These are phyloP conservation scores for Vicia faba DNA, from an alignment of 306 rosid genomes.

Conservation along the genomic window DNA sequence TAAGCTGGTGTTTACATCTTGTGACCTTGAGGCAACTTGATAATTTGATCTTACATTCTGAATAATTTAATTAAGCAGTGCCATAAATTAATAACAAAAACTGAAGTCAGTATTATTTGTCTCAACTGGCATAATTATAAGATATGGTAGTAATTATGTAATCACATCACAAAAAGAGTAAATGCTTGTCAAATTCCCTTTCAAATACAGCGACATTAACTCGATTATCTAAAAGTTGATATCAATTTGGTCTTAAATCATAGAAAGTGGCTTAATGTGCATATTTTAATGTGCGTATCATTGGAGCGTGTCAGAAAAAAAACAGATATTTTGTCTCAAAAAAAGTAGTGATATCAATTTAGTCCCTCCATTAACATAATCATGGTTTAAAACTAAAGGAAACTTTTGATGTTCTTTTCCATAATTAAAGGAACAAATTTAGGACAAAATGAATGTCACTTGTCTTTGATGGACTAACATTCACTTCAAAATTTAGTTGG, in stretches of 20 bases:
- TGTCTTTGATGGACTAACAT: conserved; percentile 19
- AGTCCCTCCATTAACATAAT: neutral
- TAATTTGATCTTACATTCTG: conserved; percentile 85
- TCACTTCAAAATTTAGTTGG: neutral
- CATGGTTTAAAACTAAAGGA: neutral
- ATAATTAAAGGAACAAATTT: conserved; percentile 1
- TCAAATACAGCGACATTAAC: conserved; percentile 6
- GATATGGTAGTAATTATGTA: neutral
- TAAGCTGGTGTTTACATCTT: conserved; percentile 42
- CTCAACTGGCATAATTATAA: neutral
- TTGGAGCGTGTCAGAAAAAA: neutral
- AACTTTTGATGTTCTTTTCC: neutral
- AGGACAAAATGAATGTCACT: conserved; percentile 15
- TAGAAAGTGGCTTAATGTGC: conserved; percentile 3
- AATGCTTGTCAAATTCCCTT: conserved; percentile 2
- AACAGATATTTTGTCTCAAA: neutral
- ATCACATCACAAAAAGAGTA: conserved; percentile 7
- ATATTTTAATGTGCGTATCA: neutral
- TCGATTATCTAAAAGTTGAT: conserved; percentile 18
- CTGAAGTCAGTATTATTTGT: neutral
- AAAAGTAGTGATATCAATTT: conserved; percentile 5
- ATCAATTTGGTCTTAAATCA: conserved; percentile 16
- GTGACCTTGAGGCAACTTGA: conserved; percentile 49
- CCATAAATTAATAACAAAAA: conserved; percentile 13
- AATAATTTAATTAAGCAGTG: conserved; percentile 13